Evolutionary conservation across 371 early-diverging fungal species (phyloP).

Genomic region (Mucor sp.): DNA sequence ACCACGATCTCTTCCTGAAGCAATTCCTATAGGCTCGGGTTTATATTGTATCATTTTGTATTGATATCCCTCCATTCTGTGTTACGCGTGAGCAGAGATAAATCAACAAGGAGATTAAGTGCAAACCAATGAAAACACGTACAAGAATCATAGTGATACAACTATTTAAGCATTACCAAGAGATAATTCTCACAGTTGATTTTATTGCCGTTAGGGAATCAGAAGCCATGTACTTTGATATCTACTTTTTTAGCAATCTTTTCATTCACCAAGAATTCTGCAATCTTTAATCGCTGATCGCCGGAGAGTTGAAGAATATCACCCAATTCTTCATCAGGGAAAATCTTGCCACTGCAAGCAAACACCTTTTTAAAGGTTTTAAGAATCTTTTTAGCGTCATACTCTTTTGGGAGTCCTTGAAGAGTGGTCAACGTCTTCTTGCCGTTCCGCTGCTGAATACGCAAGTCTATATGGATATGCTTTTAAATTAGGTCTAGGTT

Average conservation of each 20-base stretch:
- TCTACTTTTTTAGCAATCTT: slow-evolving; percentile 83
- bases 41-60: not conserved
- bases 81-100: not conserved
- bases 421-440: slow-evolving; percentile 91
- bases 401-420: slow-evolving; percentile 86
- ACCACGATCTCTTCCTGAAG: no score
- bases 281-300: slow-evolving; percentile 91
- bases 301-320: slow-evolving; percentile 94
- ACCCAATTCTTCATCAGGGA: slow-evolving; percentile 89
- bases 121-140: not conserved
- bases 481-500: not conserved
- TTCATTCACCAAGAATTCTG: slow-evolving; percentile 74
- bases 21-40: not conserved
- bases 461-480: slow-evolving; percentile 76
- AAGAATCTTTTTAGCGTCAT: slow-evolving; percentile 88
- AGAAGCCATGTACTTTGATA: slow-evolving; percentile 91
- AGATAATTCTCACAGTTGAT: not conserved
- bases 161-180: not conserved
- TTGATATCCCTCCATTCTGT: not conserved
- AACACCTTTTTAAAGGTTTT: slow-evolving; percentile 97
- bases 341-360: slow-evolving; percentile 96
- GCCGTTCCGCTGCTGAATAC: slow-evolving; percentile 97
- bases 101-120: not conserved
- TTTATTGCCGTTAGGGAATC: slow-evolving; percentile 1
- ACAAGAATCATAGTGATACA: not conserved